Conservation (phyloP, 305 asterid genomes). For the Fraxinus xanthoxyloides region DNA sequence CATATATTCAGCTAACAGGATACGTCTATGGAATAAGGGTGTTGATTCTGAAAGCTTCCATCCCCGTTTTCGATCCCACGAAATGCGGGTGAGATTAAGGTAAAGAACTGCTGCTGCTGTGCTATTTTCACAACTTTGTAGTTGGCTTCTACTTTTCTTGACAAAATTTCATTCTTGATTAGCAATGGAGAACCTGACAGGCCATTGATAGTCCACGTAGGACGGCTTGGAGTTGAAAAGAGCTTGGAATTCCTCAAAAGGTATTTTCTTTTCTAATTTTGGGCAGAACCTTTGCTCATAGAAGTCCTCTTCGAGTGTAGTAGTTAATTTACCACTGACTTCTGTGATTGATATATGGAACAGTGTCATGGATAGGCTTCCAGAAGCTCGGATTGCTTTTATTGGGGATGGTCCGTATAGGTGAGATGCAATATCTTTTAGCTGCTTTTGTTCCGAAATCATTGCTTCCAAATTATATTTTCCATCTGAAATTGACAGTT, state of each 20-base stretch:
- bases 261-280: constrained; percentile 33
- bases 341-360: constrained; percentile 15
- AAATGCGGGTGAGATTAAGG: constrained; percentile 87
- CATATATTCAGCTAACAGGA: constrained; percentile 57
- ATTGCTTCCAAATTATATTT: not conserved
- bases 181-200: constrained; percentile 85
- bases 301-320: not conserved
- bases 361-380: constrained; percentile 85
- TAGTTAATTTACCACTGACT: constrained; percentile 9
- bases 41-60: constrained; percentile 95
- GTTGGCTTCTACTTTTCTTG: constrained; percentile 11
- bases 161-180: constrained; percentile 13
- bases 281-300: not conserved
- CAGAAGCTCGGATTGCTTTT: constrained; percentile 88
- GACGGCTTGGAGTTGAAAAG: constrained; percentile 94
- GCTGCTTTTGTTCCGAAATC: not conserved
- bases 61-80: constrained; percentile 62
- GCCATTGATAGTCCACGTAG: constrained; percentile 93
- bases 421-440: constrained; percentile 35
- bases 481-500: not conserved
- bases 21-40: constrained; percentile 96
- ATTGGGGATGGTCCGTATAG: constrained; percentile 96
- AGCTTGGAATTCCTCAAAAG: constrained; percentile 89
- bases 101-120: constrained; percentile 16
- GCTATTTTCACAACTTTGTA: constrained; percentile 2